phyloP scores from a whole-genome alignment of 2,329 filamentous ascomycete species.

The Phialophora expanda region DNA sequence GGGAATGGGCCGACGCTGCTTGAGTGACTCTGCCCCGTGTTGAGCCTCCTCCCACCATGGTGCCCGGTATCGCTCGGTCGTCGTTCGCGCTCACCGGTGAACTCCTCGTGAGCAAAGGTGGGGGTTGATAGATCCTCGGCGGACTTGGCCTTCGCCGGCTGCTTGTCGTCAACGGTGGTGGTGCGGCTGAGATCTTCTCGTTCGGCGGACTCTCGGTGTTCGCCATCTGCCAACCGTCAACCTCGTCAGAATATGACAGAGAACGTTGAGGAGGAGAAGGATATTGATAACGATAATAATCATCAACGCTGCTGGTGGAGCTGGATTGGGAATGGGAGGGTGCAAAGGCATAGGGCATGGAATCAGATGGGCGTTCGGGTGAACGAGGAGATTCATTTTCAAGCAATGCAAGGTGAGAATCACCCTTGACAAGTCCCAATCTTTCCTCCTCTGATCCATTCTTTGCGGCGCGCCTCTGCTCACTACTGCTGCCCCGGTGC shows the following conservation, averaged over 20 bases:
- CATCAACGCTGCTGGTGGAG: slow-evolving; percentile 28
- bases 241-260: slow-evolving; percentile 37
- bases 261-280: slow-evolving; percentile 30
- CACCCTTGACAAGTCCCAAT: slow-evolving; percentile 80
- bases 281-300: slow-evolving; percentile 31
- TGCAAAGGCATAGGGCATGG: slow-evolving; percentile 20
- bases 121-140: slow-evolving; percentile 27
- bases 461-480: slow-evolving; percentile 46
- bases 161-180: slow-evolving; percentile 22
- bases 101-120: slow-evolving; percentile 24
- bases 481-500: slow-evolving; percentile 38
- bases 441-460: slow-evolving; percentile 79
- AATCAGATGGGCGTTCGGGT: slow-evolving; percentile 28
- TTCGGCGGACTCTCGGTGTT: slow-evolving; percentile 24
- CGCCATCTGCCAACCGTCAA: slow-evolving; percentile 39
- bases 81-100: slow-evolving; percentile 14
- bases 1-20: slow-evolving; percentile 36
- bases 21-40: slow-evolving; percentile 30
- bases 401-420: slow-evolving; percentile 50
- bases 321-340: slow-evolving; percentile 28
- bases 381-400: slow-evolving; percentile 32
- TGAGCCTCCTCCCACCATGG: slow-evolving; percentile 27
- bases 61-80: slow-evolving; percentile 20
- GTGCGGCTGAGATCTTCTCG: slow-evolving; percentile 16
- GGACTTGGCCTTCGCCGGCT: slow-evolving; percentile 29